Conservation (phyloP, 2,329 filamentous ascomycete species). For the Stachybotrys chlorohalonatus region DNA sequence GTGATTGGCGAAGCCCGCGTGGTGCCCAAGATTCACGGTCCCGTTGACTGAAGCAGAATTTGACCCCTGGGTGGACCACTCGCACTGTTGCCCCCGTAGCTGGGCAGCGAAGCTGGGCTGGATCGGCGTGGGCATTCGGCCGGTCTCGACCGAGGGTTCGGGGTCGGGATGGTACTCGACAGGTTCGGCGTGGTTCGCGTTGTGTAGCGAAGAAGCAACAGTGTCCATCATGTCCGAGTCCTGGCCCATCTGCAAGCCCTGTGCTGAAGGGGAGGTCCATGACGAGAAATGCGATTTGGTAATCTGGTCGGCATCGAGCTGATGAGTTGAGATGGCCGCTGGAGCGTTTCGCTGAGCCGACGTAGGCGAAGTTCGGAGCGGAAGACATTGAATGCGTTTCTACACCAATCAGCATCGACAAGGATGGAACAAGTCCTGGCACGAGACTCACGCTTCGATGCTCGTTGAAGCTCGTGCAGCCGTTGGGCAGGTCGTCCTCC, state of each 20-base stretch:
- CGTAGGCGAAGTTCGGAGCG: conserved; percentile 36
- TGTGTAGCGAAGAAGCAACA: conserved; percentile 9
- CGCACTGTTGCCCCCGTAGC: conserved; percentile 42
- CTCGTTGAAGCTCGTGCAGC: conserved; percentile 34
- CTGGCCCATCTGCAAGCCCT: conserved; percentile 7
- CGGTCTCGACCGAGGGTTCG: conserved; percentile 17
- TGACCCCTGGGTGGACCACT: conserved; percentile 22
- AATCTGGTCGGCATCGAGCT: conserved; percentile 25
- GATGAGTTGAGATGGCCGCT: conserved; percentile 25
- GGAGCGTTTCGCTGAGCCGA: conserved; percentile 17
- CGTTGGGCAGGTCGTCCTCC: conserved; percentile 29
- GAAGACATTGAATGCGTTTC: conserved; percentile 47
- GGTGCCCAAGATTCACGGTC: conserved; percentile 27
- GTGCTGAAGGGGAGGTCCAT: conserved; percentile 18
- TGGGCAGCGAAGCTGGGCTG: conserved; percentile 48
- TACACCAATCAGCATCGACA: conserved; percentile 16
- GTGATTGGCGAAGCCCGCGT: conserved; percentile 28
- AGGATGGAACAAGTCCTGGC: neutral
- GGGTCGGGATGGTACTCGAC: conserved; percentile 8
- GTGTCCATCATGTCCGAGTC: conserved; percentile 42
- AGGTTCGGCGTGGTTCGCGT: conserved; percentile 1
- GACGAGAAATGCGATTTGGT: conserved; percentile 20
- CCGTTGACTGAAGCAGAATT: conserved; percentile 24
- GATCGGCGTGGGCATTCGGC: conserved; percentile 51
- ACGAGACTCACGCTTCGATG: conserved; percentile 37